Base-by-base conservation (phyloP, 2,329 filamentous ascomycete species). In the Clonostachys sp. region DNA sequence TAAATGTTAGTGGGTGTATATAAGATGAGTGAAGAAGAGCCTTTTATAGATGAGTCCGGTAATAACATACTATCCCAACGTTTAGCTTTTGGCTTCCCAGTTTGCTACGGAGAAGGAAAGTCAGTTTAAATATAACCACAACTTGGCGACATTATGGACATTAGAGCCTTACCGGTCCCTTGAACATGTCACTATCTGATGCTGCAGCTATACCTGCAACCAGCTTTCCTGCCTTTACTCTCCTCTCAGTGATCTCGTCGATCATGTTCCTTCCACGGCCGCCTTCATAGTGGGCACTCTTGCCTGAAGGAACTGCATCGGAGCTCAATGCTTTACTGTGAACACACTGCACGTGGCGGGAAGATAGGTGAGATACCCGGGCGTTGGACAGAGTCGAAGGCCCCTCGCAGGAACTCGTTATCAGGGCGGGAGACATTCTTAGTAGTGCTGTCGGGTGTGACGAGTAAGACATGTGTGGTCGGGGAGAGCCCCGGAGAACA, bases 171-270 rank as follows among this genome's bases (percentile, higher is more conserved):
- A 88, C 84, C 47, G 81, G 76, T 45, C 83, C 83, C 68, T 94
- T 94, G 69, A 95, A 96, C 73, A 87, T 83, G 57, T 91, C 86
- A 64, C 88, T 89, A 65, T 86, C 84, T 3, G 87, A 85, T 45
- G 80, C 77, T 10, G 90, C 88, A 34, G 91, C 92, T 42, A 89
- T 80, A 36, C 87, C 87, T 16, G 84, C 88, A 52, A 87, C 75
- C 38, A 94, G 73, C 58, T 81, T 83, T 4, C 86, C 86, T n/a
- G 81, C 78, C 58, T 86, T 88, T 51, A 77, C 78, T 44, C 92
- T 80, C 46, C 65, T 57, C 6, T 30, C 24, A 30, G 24, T 30
- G 24, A 30, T 30, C 24, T 30, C 24, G 33, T 41, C 42, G n/a
- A 48, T 44, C 12, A 24, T 42, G 6, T 18, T 24, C 34, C 33